A percentile compares a stretch with the other conserved stretches of the same genome.
Conservation (phyloP, 768 basidiomycete species). For the Mycena vitilis region DNA sequence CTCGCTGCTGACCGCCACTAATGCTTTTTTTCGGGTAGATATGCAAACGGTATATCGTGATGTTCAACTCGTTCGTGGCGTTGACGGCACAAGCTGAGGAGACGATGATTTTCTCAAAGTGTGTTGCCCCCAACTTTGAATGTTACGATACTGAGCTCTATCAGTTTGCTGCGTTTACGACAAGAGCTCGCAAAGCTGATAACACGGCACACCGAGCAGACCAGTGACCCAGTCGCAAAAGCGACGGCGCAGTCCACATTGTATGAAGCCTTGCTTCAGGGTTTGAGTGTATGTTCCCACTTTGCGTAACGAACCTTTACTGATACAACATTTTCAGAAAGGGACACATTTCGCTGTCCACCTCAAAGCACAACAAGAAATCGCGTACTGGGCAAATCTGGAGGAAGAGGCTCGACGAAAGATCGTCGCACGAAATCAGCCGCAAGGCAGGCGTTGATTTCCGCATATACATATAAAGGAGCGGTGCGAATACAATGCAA, state of each 20-base stretch:
- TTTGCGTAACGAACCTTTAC: background rate
- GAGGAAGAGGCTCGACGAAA: conserved; percentile 83
- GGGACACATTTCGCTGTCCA: conserved; percentile 80
- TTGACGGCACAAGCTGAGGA: conserved; percentile 89
- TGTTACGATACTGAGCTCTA: conserved; percentile 16
- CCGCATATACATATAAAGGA: background rate
- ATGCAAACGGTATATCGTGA: conserved; percentile 77
- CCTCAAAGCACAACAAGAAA: conserved; percentile 87
- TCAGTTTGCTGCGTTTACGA: conserved; percentile 85
- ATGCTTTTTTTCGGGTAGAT: conserved; percentile 54
- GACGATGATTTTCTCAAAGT: conserved; percentile 98
- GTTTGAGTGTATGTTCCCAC: conserved; percentile 70
- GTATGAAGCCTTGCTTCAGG: conserved; percentile 82
- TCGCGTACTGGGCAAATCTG: conserved; percentile 86
- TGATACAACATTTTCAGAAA: conserved; percentile 53
- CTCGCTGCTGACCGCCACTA: background rate
- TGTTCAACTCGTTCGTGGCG: conserved; percentile 88
- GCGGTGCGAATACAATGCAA: conserved; percentile 6
- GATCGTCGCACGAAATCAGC: conserved; percentile 57
- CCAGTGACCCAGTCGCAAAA: conserved; percentile 67
- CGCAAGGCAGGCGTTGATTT: conserved; percentile 22
- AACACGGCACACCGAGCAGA: conserved; percentile 74
- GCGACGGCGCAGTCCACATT: conserved; percentile 78
- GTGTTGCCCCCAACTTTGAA: conserved; percentile 39
- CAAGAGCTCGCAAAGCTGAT: conserved; percentile 86